Conservation (phyloP, 805 yeast species). For the Suhomyces canberraensis region DNA sequence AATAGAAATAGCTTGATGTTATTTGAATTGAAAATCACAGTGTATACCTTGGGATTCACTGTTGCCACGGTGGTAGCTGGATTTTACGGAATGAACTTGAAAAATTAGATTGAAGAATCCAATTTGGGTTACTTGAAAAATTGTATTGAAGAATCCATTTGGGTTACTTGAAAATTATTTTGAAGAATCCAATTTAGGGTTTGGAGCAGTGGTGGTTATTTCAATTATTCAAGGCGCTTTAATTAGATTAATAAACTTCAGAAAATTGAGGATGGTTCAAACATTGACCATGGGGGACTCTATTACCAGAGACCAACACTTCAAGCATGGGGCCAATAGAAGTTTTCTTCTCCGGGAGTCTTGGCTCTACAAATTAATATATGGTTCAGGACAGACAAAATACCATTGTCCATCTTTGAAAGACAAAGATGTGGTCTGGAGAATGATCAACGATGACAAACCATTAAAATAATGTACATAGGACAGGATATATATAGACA, state of each 20-base stretch:
- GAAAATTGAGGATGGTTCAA: constrained; percentile 58
- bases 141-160: too few species aligned
- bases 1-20: constrained; percentile 88
- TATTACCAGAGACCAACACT: neutral
- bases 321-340: constrained; percentile 23
- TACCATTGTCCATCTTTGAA: constrained; percentile 32
- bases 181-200: too few species aligned
- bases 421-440: constrained; percentile 41
- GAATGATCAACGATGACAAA: constrained; percentile 41
- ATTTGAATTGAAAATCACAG: constrained; percentile 75
- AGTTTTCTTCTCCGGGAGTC: constrained; percentile 7
- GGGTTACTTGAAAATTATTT: too few species aligned
- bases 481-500: too few species aligned
- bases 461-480: constrained; percentile 3
- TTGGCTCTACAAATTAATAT: constrained; percentile 21
- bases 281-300: constrained; percentile 50
- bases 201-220: constrained; percentile 50
- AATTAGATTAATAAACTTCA: constrained; percentile 55
- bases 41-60: constrained; percentile 80
- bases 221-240: constrained; percentile 53
- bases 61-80: constrained; percentile 85
- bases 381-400: constrained; percentile 24
- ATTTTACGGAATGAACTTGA: constrained; percentile 83
- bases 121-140: too few species aligned
- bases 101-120: constrained; percentile 73